Base-by-base conservation (phyloP, 2,329 filamentous ascomycete species). In the Epichloe baconii region DNA sequence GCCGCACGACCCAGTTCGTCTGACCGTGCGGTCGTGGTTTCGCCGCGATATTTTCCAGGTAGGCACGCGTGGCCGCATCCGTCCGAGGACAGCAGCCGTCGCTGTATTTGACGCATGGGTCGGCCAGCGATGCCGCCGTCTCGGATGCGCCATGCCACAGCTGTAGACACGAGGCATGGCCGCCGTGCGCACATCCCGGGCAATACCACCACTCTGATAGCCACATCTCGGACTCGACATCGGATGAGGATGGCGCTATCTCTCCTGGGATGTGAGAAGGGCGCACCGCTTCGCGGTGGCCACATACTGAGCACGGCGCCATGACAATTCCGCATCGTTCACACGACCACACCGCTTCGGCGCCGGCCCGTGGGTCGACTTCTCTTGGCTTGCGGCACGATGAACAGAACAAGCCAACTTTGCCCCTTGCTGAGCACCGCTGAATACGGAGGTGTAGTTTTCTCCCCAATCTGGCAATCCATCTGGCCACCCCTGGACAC, bases 31-130 rank as follows among this genome's bases (percentile, higher is more conserved):
- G 68, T 70, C 26, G 61, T 65, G 1, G 61, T 69, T 56, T 79
- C 75, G 6, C 73, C 68, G 4, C 76, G 71, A 65, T 78, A 81
- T 37, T 67, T 68, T 0, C 78, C 77, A 0, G 79, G 78, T 0
- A 83, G 69, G 54, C 80, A 84, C 31, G 77, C 77, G 57, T 84
- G 80, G 3, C 79, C 75, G 59, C 80, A 84, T 0, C 80, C 80
- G 54, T 83, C 79, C n/a, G 81, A 64, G 2, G 80, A 55, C 80
- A 84, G 62, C 75, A 81, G 0, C 80, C 80, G 46, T 75, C 77
- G 35, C 74, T 75, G 55, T 63, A 69, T 21, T 66, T 65, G 34
- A 58, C 54, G 0, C 61, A 55, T 1, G 55, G 54, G 4, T 54
- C 53, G 4, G 55, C 34, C 8, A 52, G 52, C 31, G 60, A 56